Conservation (phyloP, 192 early-diverging fungal genomes). For the Entomortierella parvispora region DNA sequence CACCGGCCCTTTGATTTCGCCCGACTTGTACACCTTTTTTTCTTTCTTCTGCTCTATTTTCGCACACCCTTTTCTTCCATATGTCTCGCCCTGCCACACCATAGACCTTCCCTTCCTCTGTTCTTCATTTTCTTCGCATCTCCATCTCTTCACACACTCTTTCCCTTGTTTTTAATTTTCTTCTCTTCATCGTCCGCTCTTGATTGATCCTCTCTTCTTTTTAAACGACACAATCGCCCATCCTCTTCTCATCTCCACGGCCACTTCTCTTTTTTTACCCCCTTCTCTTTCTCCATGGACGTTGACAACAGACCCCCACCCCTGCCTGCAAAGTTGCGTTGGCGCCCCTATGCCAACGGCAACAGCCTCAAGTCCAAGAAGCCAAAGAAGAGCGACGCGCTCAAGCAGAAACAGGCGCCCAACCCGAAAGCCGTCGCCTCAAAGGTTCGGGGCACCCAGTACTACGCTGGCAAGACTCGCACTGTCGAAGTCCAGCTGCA, state of each 20-base stretch:
- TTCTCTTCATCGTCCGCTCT: not conserved
- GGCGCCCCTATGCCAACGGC: slow-evolving; percentile 48
- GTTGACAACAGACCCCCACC: slow-evolving; percentile 7
- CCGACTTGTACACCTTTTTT: not conserved
- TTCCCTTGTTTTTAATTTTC: not conserved
- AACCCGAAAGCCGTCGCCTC: slow-evolving; percentile 29
- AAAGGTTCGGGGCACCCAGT: slow-evolving; percentile 26
- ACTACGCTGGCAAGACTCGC: slow-evolving; percentile 16
- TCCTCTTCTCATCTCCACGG: not conserved
- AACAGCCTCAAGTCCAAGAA: slow-evolving; percentile 37
- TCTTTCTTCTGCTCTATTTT: not conserved
- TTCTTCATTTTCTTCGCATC: not conserved
- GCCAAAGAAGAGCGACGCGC: slow-evolving; percentile 19
- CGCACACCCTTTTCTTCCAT: not conserved
- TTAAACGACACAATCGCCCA: not conserved
- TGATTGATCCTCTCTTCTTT: not conserved
- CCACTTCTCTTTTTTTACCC: not conserved
- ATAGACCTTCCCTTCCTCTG: not conserved
- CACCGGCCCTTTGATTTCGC: too few relatives aligned
- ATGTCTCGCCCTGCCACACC: not conserved
- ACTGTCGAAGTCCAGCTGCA: slow-evolving; percentile 26
- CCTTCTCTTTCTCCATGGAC: not conserved
- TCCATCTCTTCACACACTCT: not conserved
- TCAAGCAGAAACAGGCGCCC: not conserved
- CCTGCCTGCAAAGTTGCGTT: slow-evolving; percentile 38